Percentiles rank a stretch among this genome's conserved stretches.
Evolutionary conservation across 768 basidiomycete species (phyloP).

Genomic region (Trametes meyenii): DNA sequence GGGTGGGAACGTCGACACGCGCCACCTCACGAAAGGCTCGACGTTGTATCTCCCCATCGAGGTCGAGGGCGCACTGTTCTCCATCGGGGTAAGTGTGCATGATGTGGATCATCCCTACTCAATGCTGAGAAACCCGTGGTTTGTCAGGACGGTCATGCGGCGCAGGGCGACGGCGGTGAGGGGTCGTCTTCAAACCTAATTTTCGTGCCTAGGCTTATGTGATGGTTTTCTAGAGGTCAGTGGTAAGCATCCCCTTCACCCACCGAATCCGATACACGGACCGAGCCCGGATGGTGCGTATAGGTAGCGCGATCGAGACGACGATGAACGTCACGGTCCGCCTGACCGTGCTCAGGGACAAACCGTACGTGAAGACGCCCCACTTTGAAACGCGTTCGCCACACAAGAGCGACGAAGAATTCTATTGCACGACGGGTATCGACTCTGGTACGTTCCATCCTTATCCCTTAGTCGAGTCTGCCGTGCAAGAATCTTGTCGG

Average conservation of each 20-base stretch:
- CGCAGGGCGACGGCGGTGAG: slow-evolving; percentile 67
- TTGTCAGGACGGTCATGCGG: slow-evolving; percentile 63
- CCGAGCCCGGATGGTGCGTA: neutral
- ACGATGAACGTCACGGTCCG: slow-evolving; percentile 58
- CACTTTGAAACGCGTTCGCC: slow-evolving; percentile 47
- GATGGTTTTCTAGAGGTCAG: slow-evolving; percentile 50
- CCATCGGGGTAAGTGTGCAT: slow-evolving; percentile 52
- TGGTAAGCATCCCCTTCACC: slow-evolving; percentile 39
- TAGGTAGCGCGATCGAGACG: slow-evolving; percentile 67
- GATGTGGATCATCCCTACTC: neutral
- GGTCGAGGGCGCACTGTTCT: slow-evolving; percentile 62
- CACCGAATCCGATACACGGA: neutral
- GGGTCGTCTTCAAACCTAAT: neutral
- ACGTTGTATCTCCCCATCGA: slow-evolving; percentile 60
- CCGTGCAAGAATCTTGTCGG: neutral
- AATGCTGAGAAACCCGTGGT: neutral
- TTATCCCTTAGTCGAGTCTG: neutral
- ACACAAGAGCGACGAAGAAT: slow-evolving; percentile 37
- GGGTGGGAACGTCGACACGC: slow-evolving; percentile 65
- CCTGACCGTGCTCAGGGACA: slow-evolving; percentile 58
- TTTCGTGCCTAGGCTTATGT: too few relatives aligned
- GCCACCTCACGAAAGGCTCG: slow-evolving; percentile 55
- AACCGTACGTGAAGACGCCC: slow-evolving; percentile 58
- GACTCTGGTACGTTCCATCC: slow-evolving; percentile 40
- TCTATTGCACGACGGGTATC: slow-evolving; percentile 62